Base-by-base conservation (phyloP, 2,329 filamentous ascomycete genomes). In the Botrytis porri region DNA sequence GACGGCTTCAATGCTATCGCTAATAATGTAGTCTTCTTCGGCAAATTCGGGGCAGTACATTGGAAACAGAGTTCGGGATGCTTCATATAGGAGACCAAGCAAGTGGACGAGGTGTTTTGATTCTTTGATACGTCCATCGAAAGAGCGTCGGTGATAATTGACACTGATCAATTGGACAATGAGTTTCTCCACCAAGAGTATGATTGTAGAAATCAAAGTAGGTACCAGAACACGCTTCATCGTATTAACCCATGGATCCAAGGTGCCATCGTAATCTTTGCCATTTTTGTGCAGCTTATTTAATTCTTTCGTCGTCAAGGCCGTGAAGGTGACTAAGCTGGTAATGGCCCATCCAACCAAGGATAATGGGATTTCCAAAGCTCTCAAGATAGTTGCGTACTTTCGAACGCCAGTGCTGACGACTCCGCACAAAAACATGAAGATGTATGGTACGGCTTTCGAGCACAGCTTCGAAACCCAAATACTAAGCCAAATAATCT, bases 1-100 rank as follows among this genome's bases (percentile, higher is more conserved):
- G 76, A 89, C 86, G 63, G 93, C 84, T 79, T 94, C 89, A 79
- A 94, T 89, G 74, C 90, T 92, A 82, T 97, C 94, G 80, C 93
- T 93, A 81, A 99, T 98, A 79, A 94, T 86, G 80, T 95, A 93
- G 82, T 99, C 96, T 81, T 98, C 96, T 37, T 98, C 93, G 29
- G 88, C 86, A 78, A 99, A 98, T 79, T 98, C 95, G 37, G 86
- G 87, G 83, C 94, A 97, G 84, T 97, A 97, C 83, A 94, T 92
- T 39, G 96, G 96, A 80, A 98, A 99, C 69, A 98, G 86, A 8
- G 90, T 87, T 70, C 94, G 88, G 4, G 95, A 98, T 32, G 95
- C 94, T 76, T 98, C 95, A 81, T 97, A 98, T 72, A 99, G 89
- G 43, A 96, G 84, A 29, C 93, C 91, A 3, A 99, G 86, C 3